Base-by-base conservation (phyloP, 2,329 filamentous ascomycete species). In the Epichloe uncinata region DNA sequence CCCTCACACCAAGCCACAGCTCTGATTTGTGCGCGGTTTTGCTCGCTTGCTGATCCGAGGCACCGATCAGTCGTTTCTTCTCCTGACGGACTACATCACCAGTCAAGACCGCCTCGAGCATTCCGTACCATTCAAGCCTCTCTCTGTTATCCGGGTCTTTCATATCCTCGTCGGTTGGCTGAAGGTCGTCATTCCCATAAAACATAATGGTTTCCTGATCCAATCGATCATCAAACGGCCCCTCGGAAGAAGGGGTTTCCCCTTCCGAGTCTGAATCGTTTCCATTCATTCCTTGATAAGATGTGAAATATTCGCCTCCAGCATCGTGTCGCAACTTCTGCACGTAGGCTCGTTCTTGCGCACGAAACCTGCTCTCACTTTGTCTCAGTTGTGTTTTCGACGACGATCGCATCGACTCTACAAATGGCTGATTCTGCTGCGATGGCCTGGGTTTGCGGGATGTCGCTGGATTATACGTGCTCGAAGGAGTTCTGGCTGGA, bases 1-100 rank as follows among this genome's bases (percentile, higher is more conserved):
- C 84, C 50, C 90, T 79, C 34, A 96, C 78, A 7, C 89, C 91
- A 43, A 96, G 72, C 90, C 93, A 98, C 18, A 97, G 75, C 62
- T 87, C 85, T 34, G 80, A 79, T 60, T 85, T 85, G 55, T 89
- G 81, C 42, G 87, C 85, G 45, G 78, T 73, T 55, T 78, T 78
- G 50, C 73, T 75, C 8, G 70, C 63, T 53, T 76, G 70, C 56
- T 75, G 73, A 48, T 83, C 80, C 12, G 75, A 73, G 4, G 87
- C 84, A 43, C 88, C 90, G 57, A 94, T 93, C 60, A 98, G 68
- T 42, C 93, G 82, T 66, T 95, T 95, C 74, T 98, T 98, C 70
- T 98, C 93, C 66, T 98, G 93, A 60, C 88, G 87, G 51, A 98
- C 91, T 8, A 98, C 93, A 65, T 98, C 93, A 56, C 93, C 93